phyloP scores from a whole-genome alignment of 1,284 basidiomycete species.

The Tilletia indica region DNA sequence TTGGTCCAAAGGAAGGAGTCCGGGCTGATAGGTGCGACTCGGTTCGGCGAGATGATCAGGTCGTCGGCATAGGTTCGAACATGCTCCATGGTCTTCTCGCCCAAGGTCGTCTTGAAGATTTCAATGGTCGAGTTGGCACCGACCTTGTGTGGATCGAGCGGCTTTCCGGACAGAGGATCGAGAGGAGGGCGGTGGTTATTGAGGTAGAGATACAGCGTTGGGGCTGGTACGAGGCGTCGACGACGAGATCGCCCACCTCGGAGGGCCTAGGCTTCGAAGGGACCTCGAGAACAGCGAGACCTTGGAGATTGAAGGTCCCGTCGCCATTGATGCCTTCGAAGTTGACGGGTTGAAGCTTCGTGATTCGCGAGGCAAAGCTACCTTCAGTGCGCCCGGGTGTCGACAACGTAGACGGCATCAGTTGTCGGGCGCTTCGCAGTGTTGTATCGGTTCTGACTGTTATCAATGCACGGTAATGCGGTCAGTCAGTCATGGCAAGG shows the following conservation, averaged over 20 bases:
- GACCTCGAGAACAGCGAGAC: slow-evolving; percentile 65
- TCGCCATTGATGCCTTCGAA: slow-evolving; percentile 58
- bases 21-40: slow-evolving; percentile 62
- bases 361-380: slow-evolving; percentile 58
- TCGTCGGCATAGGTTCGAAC: slow-evolving; percentile 64
- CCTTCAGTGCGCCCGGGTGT: slow-evolving; percentile 65
- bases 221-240: slow-evolving; percentile 5
- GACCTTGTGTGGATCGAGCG: slow-evolving; percentile 50
- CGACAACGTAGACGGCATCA: slow-evolving; percentile 62
- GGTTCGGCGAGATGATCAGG: slow-evolving; percentile 68
- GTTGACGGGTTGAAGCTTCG: slow-evolving; percentile 60
- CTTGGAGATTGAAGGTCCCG: slow-evolving; percentile 64
- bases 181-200: slow-evolving; percentile 43
- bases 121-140: slow-evolving; percentile 72
- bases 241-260: slow-evolving; percentile 19
- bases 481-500: no score
- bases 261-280: slow-evolving; percentile 27
- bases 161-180: slow-evolving; percentile 26
- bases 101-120: slow-evolving; percentile 65
- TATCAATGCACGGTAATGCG: neutral
- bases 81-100: slow-evolving; percentile 61
- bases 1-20: slow-evolving; percentile 48
- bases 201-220: slow-evolving; percentile 39
- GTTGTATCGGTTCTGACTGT: slow-evolving; percentile 32
- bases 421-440: slow-evolving; percentile 43